Base-by-base conservation (phyloP, 2,329 filamentous ascomycete species). In the Diaporthe humulicola region DNA sequence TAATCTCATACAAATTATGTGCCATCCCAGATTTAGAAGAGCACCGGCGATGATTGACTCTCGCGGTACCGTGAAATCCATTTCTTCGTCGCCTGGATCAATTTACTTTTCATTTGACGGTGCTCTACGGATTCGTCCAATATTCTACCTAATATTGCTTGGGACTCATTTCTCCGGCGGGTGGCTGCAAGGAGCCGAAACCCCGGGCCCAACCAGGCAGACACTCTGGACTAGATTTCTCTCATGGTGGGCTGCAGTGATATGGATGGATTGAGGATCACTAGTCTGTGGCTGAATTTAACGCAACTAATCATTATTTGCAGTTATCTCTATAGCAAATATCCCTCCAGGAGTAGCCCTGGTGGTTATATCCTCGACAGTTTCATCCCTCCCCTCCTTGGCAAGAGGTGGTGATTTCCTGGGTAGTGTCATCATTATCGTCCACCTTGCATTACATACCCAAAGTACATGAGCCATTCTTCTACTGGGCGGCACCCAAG, bases 351-450 rank as follows among this genome's bases (percentile, higher is more conserved):
- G 15, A 15, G 5, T n/a, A 15, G 45, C 45, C 61, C 28, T 12
- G n/a, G 12, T 8, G 9, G n/a, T 17, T 22, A 69, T 10, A 69
- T 40, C 48, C 33, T 54, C 48, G 64, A 54, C 48, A 40, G 5
- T 38, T 9, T 54, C 30, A 14, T 28, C 33, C 64, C 64, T 54
- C 64, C 64, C 33, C 48, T 40, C 48, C 64, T 69, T 10, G 48
- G 64, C 33, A 17, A 54, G 64, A 54, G 64, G 40, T 69, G 33
- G 48, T 54, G 64, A 30, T 54, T 54, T 40, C 64, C 64, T 69
- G 64, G 15, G 48, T 10, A 36, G 33, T 33, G 52, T 69, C 64
- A 69, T 69, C 64, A 69, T 72, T 72, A 54, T 71, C 22, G 64
- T 50, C 45, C 64, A 69, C 48, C 48, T 54, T 28, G 33, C 9